A percentile compares a stretch with the other conserved stretches of the same genome.
Conservation (phyloP, 2,329 filamentous ascomycete species). For the Fusarium napiforme region DNA sequence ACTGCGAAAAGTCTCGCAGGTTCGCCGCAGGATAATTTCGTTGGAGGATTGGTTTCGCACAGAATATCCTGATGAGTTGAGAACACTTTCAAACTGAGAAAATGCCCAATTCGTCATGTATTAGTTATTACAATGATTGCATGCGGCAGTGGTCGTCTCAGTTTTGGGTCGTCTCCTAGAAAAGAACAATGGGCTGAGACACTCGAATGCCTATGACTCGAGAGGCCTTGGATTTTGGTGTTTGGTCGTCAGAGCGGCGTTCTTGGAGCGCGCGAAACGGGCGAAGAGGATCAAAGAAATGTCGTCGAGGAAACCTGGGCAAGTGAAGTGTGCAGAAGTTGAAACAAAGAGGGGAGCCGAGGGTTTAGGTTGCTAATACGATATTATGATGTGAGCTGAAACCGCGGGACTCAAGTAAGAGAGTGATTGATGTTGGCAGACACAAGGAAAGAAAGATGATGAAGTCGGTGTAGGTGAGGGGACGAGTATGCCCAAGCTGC, state of each 20-base stretch:
- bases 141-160: conserved; percentile 34
- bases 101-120: conserved; percentile 8
- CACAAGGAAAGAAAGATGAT: conserved; percentile 20
- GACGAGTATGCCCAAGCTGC: conserved; percentile 19
- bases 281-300: conserved; percentile 9
- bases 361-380: not conserved
- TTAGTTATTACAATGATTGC: conserved; percentile 30
- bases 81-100: not conserved
- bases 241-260: conserved; percentile 26
- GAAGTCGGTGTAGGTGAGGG: conserved; percentile 27
- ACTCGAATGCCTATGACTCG: conserved; percentile 26
- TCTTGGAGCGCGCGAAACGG: conserved; percentile 21
- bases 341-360: conserved; percentile 16
- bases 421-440: not conserved
- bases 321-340: conserved; percentile 5
- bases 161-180: conserved; percentile 6
- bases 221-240: conserved; percentile 9
- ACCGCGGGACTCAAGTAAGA: conserved; percentile 8
- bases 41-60: not conserved
- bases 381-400: conserved; percentile 5
- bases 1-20: conserved; percentile 3
- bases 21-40: not conserved
- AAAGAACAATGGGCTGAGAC: conserved; percentile 32
- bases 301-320: conserved; percentile 22
- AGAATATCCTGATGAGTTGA: not conserved